phyloP scores from a whole-genome alignment of 2,329 filamentous ascomycete species.

The Dactylellina haptotyla region DNA sequence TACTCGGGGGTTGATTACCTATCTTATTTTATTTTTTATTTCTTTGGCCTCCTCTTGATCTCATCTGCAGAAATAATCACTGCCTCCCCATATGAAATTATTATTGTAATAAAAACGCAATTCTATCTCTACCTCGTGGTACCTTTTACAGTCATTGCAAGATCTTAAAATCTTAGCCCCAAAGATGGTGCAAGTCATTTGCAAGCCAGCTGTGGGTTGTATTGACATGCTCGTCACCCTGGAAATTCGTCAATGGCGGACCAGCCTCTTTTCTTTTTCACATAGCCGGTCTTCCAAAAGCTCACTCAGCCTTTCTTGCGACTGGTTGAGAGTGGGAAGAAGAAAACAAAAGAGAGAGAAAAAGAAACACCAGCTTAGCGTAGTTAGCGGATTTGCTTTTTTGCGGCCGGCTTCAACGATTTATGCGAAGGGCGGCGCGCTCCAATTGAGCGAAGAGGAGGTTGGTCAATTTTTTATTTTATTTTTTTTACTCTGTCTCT shows the following conservation, averaged over 20 bases:
- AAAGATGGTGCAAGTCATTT: constrained; percentile 38
- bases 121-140: constrained; percentile 43
- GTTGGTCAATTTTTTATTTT: constrained; percentile 42
- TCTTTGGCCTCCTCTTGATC: constrained; percentile 39
- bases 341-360: constrained; percentile 21
- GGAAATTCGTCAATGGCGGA: constrained; percentile 39
- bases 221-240: constrained; percentile 36
- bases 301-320: constrained; percentile 55
- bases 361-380: constrained; percentile 50
- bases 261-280: constrained; percentile 54
- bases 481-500: constrained; percentile 34
- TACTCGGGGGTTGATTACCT: constrained; percentile 51
- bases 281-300: constrained; percentile 45
- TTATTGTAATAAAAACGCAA: constrained; percentile 48
- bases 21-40: constrained; percentile 24
- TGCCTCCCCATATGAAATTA: constrained; percentile 18
- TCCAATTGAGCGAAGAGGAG: constrained; percentile 56
- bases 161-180: constrained; percentile 45
- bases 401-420: constrained; percentile 51
- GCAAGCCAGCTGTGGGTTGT: constrained; percentile 31
- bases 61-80: constrained; percentile 49
- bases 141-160: constrained; percentile 27
- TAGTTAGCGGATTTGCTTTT: constrained; percentile 49
- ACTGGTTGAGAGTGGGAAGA: constrained; percentile 36
- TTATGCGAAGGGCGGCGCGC: constrained; percentile 57